phyloP scores from a whole-genome alignment of 208 protist species.

The Tritrichomonas foetus region DNA sequence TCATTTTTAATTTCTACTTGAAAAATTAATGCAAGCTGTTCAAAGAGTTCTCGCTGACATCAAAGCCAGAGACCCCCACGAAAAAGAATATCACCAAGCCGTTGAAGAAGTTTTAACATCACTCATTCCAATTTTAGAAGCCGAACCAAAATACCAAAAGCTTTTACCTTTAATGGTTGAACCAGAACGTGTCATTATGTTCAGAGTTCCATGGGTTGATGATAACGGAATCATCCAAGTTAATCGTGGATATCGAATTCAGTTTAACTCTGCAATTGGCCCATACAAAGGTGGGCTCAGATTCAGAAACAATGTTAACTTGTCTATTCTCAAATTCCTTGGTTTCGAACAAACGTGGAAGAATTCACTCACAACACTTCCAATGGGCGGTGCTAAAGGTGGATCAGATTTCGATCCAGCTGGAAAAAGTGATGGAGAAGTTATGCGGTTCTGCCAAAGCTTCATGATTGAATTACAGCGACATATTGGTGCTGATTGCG shows the following conservation, averaged over 20 bases:
- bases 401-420: constrained; percentile 82
- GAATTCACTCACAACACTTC: constrained; percentile 78
- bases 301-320: constrained; percentile 57
- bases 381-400: constrained; percentile 80
- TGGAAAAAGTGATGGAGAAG: constrained; percentile 75
- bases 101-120: constrained; percentile 72
- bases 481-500: constrained; percentile 76
- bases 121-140: constrained; percentile 69
- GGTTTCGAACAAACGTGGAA: constrained; percentile 88
- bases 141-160: constrained; percentile 67
- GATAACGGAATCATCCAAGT: constrained; percentile 71
- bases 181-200: constrained; percentile 74
- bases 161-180: constrained; percentile 74
- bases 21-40: constrained; percentile 17
- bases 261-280: constrained; percentile 79
- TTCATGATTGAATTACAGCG: constrained; percentile 74
- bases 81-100: constrained; percentile 44
- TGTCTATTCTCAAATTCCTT: constrained; percentile 66
- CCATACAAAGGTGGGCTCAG: constrained; percentile 79
- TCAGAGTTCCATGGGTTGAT: constrained; percentile 75
- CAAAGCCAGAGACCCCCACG: background rate
- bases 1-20: too few relatives aligned
- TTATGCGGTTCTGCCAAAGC: constrained; percentile 81
- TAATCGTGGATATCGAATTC: constrained; percentile 77
- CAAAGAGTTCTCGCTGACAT: background rate